Percentiles rank a stretch among this genome's conserved stretches.
phyloP scores from a whole-genome alignment of 2,329 filamentous ascomycete genomes.

The Colletotrichum abscissum region DNA sequence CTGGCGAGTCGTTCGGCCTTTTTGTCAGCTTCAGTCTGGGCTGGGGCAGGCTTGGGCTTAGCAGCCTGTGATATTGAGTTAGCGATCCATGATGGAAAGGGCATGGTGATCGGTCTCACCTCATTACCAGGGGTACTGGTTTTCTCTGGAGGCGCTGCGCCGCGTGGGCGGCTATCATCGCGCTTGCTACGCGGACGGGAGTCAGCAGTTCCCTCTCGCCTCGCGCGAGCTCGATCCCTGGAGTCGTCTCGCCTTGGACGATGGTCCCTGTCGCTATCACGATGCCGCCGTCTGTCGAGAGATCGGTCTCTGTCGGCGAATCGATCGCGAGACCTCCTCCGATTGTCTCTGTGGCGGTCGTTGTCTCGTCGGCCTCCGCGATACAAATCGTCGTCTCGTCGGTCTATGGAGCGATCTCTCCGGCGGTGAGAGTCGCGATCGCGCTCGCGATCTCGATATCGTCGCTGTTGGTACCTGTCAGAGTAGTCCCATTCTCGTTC shows the following conservation, averaged over 20 bases:
- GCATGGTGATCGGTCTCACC: slow-evolving; percentile 55
- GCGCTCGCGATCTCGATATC: slow-evolving; percentile 65
- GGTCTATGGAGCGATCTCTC: slow-evolving; percentile 77
- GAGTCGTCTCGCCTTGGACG: slow-evolving; percentile 80
- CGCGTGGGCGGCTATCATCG: slow-evolving; percentile 69
- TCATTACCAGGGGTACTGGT: slow-evolving; percentile 64
- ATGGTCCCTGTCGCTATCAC: slow-evolving; percentile 72
- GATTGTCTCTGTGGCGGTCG: slow-evolving; percentile 60
- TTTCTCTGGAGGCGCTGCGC: slow-evolving; percentile 61
- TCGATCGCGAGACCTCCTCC: slow-evolving; percentile 72
- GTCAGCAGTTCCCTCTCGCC: slow-evolving; percentile 78
- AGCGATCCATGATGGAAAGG: slow-evolving; percentile 29
- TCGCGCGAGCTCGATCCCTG: slow-evolving; percentile 71
- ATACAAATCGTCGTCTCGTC: slow-evolving; percentile 74
- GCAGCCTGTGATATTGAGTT: slow-evolving; percentile 56
- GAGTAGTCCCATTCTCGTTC: slow-evolving; percentile 43
- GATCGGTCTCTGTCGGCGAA: slow-evolving; percentile 69
- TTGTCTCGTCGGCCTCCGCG: slow-evolving; percentile 69
- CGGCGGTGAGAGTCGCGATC: slow-evolving; percentile 71
- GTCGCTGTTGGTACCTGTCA: slow-evolving; percentile 62
- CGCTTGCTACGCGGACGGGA: slow-evolving; percentile 73
- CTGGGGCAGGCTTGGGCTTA: slow-evolving; percentile 62
- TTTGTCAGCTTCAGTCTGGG: slow-evolving; percentile 77
- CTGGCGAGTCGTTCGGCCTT: slow-evolving; percentile 85
- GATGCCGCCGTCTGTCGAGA: slow-evolving; percentile 61